Evolutionary conservation across 768 basidiomycete genomes (phyloP).

Genomic region (Pulveroboletus ravenelii): DNA sequence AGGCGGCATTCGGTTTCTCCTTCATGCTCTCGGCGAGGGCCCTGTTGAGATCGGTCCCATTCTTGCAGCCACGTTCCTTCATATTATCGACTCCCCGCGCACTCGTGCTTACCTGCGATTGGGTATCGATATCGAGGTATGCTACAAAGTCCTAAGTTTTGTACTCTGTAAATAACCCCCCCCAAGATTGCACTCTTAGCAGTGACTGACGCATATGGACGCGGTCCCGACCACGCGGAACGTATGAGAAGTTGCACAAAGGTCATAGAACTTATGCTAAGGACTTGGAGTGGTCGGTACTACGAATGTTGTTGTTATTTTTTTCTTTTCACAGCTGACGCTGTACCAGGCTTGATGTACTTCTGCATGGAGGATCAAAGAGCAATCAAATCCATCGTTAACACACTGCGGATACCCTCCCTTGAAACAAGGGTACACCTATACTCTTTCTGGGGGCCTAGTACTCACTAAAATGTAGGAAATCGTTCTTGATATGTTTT

Average conservation of each 20-base stretch:
- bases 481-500: constrained; percentile 90
- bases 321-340: constrained; percentile 4
- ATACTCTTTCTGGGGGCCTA: background rate
- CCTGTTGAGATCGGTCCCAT: constrained; percentile 77
- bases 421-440: constrained; percentile 68
- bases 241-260: constrained; percentile 73
- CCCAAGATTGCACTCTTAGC: constrained; percentile 77
- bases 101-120: constrained; percentile 73
- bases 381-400: constrained; percentile 78
- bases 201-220: constrained; percentile 90
- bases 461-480: constrained; percentile 52
- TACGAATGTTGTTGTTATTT: background rate
- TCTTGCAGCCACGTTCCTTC: constrained; percentile 74
- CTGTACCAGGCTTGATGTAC: constrained; percentile 73
- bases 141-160: constrained; percentile 9
- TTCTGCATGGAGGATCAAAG: constrained; percentile 87
- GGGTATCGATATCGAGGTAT: constrained; percentile 86
- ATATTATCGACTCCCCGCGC: constrained; percentile 80
- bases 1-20: constrained; percentile 79
- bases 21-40: constrained; percentile 87
- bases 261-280: constrained; percentile 77
- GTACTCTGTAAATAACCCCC: background rate
- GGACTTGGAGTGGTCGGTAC: constrained; percentile 87
- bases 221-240: constrained; percentile 71
- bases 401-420: constrained; percentile 85